A percentile compares a stretch with the other conserved stretches of the same genome.
Conservation (phyloP, 192 early-diverging fungal species). For the Ambispora gerdemannii region DNA sequence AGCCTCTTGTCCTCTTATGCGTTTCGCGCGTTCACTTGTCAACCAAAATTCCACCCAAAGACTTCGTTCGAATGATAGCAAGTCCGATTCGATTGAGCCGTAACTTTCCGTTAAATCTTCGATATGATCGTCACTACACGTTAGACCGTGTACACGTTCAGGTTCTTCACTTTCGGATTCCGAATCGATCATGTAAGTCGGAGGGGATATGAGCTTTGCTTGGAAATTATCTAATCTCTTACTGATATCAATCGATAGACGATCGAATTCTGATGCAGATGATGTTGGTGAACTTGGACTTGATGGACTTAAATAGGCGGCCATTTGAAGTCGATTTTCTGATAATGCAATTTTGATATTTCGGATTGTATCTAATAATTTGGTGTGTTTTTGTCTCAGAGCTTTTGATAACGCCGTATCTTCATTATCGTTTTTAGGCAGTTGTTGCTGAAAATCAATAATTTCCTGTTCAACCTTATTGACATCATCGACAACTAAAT, state of each 20-base stretch:
- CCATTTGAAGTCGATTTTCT: constrained; percentile 30
- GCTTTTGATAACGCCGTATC: constrained; percentile 21
- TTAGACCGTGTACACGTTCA: constrained; percentile 28
- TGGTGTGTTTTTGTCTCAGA: constrained; percentile 21
- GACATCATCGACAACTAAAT: constrained; percentile 13
- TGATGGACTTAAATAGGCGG: constrained; percentile 30
- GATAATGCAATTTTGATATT: constrained; percentile 16
- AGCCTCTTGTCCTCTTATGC: background rate
- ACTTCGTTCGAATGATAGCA: constrained; percentile 22
- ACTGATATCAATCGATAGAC: constrained; percentile 1
- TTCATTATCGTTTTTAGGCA: constrained; percentile 12
- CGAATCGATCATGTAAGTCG: constrained; percentile 19
- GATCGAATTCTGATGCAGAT: constrained; percentile 28
- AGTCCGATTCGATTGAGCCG: constrained; percentile 18
- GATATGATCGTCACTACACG: constrained; percentile 30
- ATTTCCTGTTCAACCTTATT: constrained; percentile 21
- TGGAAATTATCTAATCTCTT: constrained; percentile 10
- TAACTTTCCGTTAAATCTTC: constrained; percentile 25
- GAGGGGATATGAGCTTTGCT: background rate
- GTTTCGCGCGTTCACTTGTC: constrained; percentile 18
- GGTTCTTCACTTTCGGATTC: constrained; percentile 22
- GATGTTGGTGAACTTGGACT: constrained; percentile 27
- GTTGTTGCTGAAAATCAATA: constrained; percentile 3
- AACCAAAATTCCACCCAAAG: constrained; percentile 30
- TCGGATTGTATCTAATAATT: constrained; percentile 26